These are phyloP conservation scores for Stephania yunnanensis DNA, from an alignment of 164 flowering plant species.

Conservation along the genomic window DNA sequence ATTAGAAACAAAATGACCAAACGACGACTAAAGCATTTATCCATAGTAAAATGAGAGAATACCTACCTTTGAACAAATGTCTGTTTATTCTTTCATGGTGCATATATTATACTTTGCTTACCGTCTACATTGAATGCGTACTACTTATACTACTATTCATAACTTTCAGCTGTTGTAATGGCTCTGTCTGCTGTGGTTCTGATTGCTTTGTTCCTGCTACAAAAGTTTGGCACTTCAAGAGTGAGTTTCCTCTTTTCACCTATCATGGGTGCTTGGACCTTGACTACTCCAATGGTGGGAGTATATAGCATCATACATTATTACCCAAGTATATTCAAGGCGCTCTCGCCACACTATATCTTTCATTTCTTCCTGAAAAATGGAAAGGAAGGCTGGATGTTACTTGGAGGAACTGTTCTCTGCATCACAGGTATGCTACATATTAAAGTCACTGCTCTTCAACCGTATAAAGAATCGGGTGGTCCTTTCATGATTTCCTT, in stretches of 20 bases:
- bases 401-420: conserved; percentile 74
- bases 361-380: conserved; percentile 51
- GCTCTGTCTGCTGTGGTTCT: conserved; percentile 58
- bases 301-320: conserved; percentile 55
- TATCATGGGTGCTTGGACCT: conserved; percentile 78
- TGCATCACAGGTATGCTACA: conserved; percentile 65
- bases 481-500: background rate
- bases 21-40: background rate
- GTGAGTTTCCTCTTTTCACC: conserved; percentile 88
- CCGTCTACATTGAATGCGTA: background rate
- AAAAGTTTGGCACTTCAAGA: conserved; percentile 70
- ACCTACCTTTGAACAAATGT: background rate
- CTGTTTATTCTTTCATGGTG: background rate
- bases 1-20: background rate
- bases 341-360: conserved; percentile 71
- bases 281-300: conserved; percentile 66
- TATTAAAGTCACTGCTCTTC: background rate
- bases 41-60: conserved; percentile 1
- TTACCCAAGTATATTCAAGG: conserved; percentile 75
- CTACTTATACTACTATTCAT: background rate
- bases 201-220: conserved; percentile 57
- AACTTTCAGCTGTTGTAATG: conserved; percentile 56
- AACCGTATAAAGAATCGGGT: background rate
- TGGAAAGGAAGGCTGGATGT: conserved; percentile 72
- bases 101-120: background rate